Percentiles rank a stretch among this genome's conserved stretches.
These are phyloP conservation scores for Ascochyta viciae-villosae DNA, from an alignment of 2,329 filamentous ascomycete genomes.

Conservation along the genomic window DNA sequence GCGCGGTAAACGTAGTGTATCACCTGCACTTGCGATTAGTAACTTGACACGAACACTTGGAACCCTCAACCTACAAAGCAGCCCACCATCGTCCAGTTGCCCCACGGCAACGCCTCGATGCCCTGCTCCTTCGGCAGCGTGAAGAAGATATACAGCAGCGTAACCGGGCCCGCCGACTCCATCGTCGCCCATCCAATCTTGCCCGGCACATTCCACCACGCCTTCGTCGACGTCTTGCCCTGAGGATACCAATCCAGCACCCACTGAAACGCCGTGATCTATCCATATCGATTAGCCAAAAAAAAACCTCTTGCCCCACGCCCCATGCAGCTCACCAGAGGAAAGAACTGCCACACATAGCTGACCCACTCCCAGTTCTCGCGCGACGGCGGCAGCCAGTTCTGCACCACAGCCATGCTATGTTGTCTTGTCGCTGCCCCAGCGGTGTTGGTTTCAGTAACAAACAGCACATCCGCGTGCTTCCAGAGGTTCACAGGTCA, in stretches of 20 bases:
- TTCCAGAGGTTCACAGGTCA: constrained; percentile 2
- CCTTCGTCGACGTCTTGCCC: constrained; percentile 85
- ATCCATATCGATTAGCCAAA: background rate
- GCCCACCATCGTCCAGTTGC: constrained; percentile 77
- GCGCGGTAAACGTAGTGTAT: constrained; percentile 94
- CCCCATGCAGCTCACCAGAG: constrained; percentile 49
- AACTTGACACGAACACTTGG: background rate
- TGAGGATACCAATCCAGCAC: constrained; percentile 78
- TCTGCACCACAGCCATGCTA: constrained; percentile 53
- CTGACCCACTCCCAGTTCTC: constrained; percentile 58
- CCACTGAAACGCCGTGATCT: constrained; percentile 81
- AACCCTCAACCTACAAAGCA: constrained; percentile 60
- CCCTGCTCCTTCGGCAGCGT: constrained; percentile 67
- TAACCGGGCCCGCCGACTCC: constrained; percentile 81
- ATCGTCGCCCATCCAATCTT: constrained; percentile 87
- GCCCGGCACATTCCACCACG: constrained; percentile 84
- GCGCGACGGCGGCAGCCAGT: constrained; percentile 57
- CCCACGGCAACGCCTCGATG: constrained; percentile 70
- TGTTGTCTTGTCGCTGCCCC: background rate
- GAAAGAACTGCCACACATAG: constrained; percentile 58
- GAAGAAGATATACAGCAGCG: constrained; percentile 79
- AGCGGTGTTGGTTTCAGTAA: background rate
- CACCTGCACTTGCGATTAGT: constrained; percentile 54
- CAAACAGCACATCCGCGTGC: background rate
- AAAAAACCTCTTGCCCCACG: no score